A percentile compares a stretch with the other conserved stretches of the same genome.
phyloP scores from a whole-genome alignment of 2,329 filamentous ascomycete genomes.

The Daldinia sp. region DNA sequence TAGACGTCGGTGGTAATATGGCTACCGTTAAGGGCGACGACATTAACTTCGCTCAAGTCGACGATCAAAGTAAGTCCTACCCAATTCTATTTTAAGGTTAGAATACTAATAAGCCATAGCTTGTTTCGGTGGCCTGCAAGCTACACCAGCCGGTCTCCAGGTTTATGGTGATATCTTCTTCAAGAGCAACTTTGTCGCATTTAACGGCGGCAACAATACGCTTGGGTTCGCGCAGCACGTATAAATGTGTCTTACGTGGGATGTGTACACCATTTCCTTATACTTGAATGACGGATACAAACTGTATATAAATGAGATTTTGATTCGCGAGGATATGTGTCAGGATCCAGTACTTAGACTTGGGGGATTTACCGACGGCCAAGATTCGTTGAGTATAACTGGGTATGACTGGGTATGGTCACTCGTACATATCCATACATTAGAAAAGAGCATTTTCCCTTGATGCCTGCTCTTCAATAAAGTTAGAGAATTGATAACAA shows the following conservation, averaged over 20 bases:
- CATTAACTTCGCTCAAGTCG: constrained; percentile 62
- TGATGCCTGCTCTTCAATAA: neutral
- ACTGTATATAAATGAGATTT: constrained; percentile 30
- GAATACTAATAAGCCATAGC: constrained; percentile 45
- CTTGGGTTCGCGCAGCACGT: constrained; percentile 61
- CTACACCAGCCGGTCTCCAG: constrained; percentile 62
- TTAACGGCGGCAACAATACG: constrained; percentile 63
- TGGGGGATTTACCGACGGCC: constrained; percentile 10
- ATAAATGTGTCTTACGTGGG: constrained; percentile 50
- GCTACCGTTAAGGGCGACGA: constrained; percentile 63
- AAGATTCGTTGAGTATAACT: neutral
- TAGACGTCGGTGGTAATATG: constrained; percentile 66
- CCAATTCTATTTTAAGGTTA: neutral
- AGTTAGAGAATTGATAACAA: neutral
- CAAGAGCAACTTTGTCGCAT: constrained; percentile 67
- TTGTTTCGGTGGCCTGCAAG: constrained; percentile 75
- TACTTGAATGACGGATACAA: constrained; percentile 5
- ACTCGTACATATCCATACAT: constrained; percentile 23
- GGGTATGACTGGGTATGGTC: no score
- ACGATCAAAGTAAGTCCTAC: constrained; percentile 58
- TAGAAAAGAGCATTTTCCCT: constrained; percentile 21
- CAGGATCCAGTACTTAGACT: constrained; percentile 27
- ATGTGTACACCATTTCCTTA: constrained; percentile 11
- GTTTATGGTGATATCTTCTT: constrained; percentile 71
- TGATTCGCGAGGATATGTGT: constrained; percentile 14